Base-by-base conservation (phyloP, 768 basidiomycete genomes). In the Mycena kentingensis region DNA sequence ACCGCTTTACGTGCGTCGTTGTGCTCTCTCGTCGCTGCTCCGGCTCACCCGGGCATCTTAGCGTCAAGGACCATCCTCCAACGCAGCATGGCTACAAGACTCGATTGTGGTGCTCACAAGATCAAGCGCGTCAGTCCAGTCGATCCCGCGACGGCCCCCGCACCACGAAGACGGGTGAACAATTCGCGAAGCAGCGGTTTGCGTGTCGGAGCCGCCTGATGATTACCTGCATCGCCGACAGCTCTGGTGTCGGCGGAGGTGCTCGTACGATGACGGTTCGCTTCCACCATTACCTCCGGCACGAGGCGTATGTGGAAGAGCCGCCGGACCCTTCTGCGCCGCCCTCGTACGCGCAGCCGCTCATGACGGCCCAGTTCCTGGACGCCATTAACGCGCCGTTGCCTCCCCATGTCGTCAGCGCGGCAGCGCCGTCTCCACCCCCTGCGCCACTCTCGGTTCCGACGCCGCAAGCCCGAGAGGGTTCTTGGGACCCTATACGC, bases 91-190 rank as follows among this genome's bases (percentile, higher is more conserved):
- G 78, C 8, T 74, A 79, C 62, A 81, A 79, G 57, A 79, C 76
- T 19, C 70, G 77, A 27, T 69, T 77, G 16, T 77, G 77, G 76
- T 81, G 77, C 64, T 78, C 77, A 8, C 79, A 78, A 54, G 79
- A 81, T 54, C 70, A 72, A 45, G 71, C 72, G 16, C 73, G 77
- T 51, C 70, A 71, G 47, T 72, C 68, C 6, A 78, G 77, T 59
- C 65, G 70, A 18, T 67, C 67, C 5, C 63, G 68, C 51, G 61
- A 63, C 19, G 64, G 66, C 53, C 70, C 74, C 2, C 70, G 72
- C 28, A 60, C 68, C 24, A 68, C 73, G 12, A 71, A 67, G 54
- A 67, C 69, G 34, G 73, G 75, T 27, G 69, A 73, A 26, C 60
- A 61, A 2, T 65, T 76, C 54, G 74, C 75, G 1, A 77, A 76